These are phyloP conservation scores for Botryotinia calthae DNA, from an alignment of 2,329 filamentous ascomycete genomes.

Conservation along the genomic window DNA sequence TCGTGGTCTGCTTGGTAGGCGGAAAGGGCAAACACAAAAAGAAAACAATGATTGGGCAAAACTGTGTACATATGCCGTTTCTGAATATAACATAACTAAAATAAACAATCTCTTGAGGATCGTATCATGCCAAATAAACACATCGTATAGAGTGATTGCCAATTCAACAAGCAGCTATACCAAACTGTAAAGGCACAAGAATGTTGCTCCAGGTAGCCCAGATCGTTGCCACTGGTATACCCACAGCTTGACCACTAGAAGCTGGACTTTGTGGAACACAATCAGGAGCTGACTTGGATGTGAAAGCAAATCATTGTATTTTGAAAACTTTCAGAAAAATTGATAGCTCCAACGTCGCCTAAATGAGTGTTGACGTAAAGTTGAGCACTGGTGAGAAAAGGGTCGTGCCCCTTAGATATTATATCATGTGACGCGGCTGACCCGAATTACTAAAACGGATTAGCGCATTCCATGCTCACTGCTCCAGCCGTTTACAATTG, in stretches of 20 bases:
- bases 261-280: background rate
- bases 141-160: background rate
- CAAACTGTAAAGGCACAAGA: background rate
- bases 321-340: background rate
- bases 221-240: background rate
- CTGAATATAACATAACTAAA: background rate
- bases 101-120: background rate
- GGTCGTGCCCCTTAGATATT: background rate
- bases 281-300: background rate
- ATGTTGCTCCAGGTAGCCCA: background rate
- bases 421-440: slow-evolving; percentile 4
- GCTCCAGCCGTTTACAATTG: slow-evolving; percentile 14
- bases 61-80: too few relatives aligned
- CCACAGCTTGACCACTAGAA: background rate
- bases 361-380: background rate
- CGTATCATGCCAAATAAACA: background rate
- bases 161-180: background rate
- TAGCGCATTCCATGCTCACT: slow-evolving; percentile 7
- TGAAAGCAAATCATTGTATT: background rate
- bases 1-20: background rate
- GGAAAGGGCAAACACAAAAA: background rate
- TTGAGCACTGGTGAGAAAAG: background rate
- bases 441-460: background rate
- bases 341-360: background rate
- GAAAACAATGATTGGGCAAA: background rate